Conservation (phyloP, 805 yeast genomes). For the Candida pseudofarinosa region DNA sequence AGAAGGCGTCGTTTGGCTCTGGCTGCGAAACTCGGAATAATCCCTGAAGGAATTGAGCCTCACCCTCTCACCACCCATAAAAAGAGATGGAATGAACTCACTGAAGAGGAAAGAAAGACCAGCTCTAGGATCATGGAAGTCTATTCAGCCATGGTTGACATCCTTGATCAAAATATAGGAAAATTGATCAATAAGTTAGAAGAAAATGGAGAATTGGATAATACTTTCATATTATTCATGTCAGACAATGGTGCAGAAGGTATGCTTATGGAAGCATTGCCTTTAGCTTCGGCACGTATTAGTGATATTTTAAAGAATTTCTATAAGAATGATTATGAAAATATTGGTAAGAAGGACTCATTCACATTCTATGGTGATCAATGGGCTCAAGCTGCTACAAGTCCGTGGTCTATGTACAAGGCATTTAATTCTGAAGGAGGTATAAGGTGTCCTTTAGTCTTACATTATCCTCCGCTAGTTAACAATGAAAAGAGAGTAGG, state of each 20-base stretch:
- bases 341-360: slow-evolving; percentile 46
- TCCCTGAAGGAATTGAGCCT: slow-evolving; percentile 41
- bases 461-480: slow-evolving; percentile 40
- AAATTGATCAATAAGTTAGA: slow-evolving; percentile 42
- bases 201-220: slow-evolving; percentile 42
- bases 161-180: slow-evolving; percentile 50
- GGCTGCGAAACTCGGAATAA: slow-evolving; percentile 44
- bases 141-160: slow-evolving; percentile 64
- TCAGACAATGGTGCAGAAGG: slow-evolving; percentile 68
- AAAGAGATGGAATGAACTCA: slow-evolving; percentile 42
- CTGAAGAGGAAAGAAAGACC: slow-evolving; percentile 28
- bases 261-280: slow-evolving; percentile 53
- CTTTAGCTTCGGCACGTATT: slow-evolving; percentile 30
- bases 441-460: slow-evolving; percentile 51
- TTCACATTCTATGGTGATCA: slow-evolving; percentile 52
- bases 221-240: slow-evolving; percentile 55
- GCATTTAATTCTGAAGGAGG: slow-evolving; percentile 62
- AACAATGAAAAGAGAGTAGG: slow-evolving; percentile 17
- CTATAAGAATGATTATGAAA: slow-evolving; percentile 42
- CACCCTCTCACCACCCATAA: slow-evolving; percentile 42
- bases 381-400: slow-evolving; percentile 64
- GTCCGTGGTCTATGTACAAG: slow-evolving; percentile 51
- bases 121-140: slow-evolving; percentile 49
- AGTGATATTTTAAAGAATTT: slow-evolving; percentile 22
- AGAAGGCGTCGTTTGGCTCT: slow-evolving; percentile 34